phyloP scores from a whole-genome alignment of 306 rosid species.

The Carpinus fangiana region DNA sequence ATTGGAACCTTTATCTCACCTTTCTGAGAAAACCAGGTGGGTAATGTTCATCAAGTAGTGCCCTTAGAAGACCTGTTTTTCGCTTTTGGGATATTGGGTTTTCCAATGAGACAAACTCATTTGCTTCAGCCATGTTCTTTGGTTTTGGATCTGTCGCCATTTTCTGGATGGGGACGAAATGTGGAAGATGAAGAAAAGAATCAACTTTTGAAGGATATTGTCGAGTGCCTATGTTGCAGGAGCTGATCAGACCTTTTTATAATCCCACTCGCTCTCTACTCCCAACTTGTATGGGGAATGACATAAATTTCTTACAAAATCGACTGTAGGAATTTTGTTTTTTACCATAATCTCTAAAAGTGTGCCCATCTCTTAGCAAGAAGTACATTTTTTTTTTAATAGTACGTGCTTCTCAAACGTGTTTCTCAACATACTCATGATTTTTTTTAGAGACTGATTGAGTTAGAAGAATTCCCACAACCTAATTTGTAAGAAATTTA shows the following conservation, averaged over 20 bases:
- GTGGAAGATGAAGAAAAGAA: neutral
- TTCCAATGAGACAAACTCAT: constrained; percentile 19
- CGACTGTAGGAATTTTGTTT: too few species aligned
- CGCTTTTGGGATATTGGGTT: constrained; percentile 17
- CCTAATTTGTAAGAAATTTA: too few species aligned
- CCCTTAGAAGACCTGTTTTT: constrained; percentile 1
- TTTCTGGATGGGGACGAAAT: constrained; percentile 23
- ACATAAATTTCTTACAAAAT: too few species aligned
- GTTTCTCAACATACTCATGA: too few species aligned
- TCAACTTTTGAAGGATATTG: neutral
- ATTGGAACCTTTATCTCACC: constrained; percentile 30
- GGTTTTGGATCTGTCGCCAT: constrained; percentile 13
- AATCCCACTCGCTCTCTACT: neutral
- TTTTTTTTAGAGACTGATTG: too few species aligned
- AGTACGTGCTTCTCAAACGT: too few species aligned
- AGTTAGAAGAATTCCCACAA: too few species aligned
- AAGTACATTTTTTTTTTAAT: too few species aligned
- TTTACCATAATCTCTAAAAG: too few species aligned
- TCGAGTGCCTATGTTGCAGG: neutral
- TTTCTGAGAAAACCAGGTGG: constrained; percentile 54
- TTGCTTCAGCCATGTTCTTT: constrained; percentile 8
- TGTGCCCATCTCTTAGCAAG: too few species aligned
- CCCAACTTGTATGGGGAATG: neutral
- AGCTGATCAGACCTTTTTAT: neutral
- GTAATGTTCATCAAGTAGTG: constrained; percentile 30